phyloP scores from a whole-genome alignment of 768 basidiomycete genomes.

The Lentinula detonsa region DNA sequence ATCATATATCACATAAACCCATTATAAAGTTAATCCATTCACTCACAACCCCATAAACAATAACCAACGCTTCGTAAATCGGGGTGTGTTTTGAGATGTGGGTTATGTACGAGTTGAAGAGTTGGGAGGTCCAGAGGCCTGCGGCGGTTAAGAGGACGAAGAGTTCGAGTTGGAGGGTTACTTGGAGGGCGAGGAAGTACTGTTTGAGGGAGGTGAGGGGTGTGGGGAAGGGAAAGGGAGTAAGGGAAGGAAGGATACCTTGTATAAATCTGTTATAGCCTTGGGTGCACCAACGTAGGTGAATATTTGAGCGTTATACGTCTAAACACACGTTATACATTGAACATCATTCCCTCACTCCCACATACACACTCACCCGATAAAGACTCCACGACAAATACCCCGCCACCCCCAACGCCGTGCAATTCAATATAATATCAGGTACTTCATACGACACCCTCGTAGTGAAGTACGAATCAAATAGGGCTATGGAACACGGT shows the following conservation, averaged over 20 bases:
- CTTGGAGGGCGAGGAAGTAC: constrained; percentile 41
- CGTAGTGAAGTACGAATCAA: constrained; percentile 34
- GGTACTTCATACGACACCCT: constrained; percentile 29
- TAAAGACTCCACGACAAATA: too few relatives aligned
- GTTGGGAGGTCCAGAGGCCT: constrained; percentile 52
- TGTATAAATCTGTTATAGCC: too few relatives aligned
- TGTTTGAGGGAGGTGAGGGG: too few relatives aligned
- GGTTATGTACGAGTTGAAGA: constrained; percentile 40
- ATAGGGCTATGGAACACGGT: constrained; percentile 45
- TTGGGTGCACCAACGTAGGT: too few relatives aligned
- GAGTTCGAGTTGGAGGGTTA: constrained; percentile 46
- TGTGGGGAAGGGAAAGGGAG: too few relatives aligned
- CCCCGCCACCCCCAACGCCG: too few relatives aligned
- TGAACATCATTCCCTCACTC: too few relatives aligned
- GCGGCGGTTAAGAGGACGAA: constrained; percentile 45
- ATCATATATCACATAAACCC: neutral
- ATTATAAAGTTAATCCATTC: neutral
- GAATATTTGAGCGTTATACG: too few relatives aligned
- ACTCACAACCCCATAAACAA: constrained; percentile 38
- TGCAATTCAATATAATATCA: too few relatives aligned
- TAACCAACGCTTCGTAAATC: constrained; percentile 39
- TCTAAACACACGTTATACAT: too few relatives aligned
- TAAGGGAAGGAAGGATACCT: too few relatives aligned
- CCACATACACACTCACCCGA: too few relatives aligned
- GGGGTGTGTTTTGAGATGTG: constrained; percentile 32